Conservation (phyloP, 2,329 filamentous ascomycete species). For the Diplocarpon rosae region DNA sequence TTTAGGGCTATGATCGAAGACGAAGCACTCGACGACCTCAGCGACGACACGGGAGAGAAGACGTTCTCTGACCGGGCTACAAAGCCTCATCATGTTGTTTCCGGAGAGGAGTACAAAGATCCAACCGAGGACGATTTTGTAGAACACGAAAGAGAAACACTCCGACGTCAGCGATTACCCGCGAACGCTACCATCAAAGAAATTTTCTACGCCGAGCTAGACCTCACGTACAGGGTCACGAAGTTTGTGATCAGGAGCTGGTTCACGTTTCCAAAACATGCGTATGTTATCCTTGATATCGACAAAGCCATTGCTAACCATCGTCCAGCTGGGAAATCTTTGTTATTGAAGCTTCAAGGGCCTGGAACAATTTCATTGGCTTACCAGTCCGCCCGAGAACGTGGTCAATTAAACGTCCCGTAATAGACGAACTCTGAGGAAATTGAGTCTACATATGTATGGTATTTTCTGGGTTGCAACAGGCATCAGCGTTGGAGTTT, state of each 20-base stretch:
- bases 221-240: conserved; percentile 49
- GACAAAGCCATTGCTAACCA: conserved; percentile 9
- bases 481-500: not conserved
- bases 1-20: conserved; percentile 50
- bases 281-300: conserved; percentile 46
- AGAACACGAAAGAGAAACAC: conserved; percentile 23
- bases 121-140: conserved; percentile 27
- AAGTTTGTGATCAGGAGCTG: conserved; percentile 61
- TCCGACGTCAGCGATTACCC: conserved; percentile 20
- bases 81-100: conserved; percentile 34
- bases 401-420: conserved; percentile 34
- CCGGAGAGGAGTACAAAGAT: conserved; percentile 19
- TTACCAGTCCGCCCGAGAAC: conserved; percentile 42
- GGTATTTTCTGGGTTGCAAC: not conserved
- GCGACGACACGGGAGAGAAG: not conserved
- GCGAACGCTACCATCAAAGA: conserved; percentile 40
- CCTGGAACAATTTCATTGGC: conserved; percentile 55
- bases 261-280: conserved; percentile 51
- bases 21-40: conserved; percentile 12
- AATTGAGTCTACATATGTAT: not conserved
- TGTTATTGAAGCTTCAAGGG: conserved; percentile 39
- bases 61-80: conserved; percentile 18
- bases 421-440: conserved; percentile 31
- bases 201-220: conserved; percentile 51
- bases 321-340: conserved; percentile 37